Evolutionary conservation across 179 eudicot species (phyloP), one percentile per base, ranked within the genome.

Genomic region (Silene noctiflora): DNA sequence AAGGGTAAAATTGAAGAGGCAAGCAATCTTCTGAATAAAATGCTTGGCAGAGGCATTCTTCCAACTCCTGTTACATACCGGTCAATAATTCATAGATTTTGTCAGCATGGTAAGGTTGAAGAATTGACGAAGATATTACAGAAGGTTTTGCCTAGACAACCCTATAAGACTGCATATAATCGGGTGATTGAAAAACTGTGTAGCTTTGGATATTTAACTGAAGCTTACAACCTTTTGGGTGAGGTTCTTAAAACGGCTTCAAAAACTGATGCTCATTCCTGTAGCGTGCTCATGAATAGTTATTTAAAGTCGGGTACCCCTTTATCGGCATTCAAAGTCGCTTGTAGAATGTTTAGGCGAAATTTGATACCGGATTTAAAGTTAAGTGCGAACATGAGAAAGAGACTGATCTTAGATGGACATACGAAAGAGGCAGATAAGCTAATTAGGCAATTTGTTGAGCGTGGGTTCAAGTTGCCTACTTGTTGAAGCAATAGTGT

Each of bases 131-230:
- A 74, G 75, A 63, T 94, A 75, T 58, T 94, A 60, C 88, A 89
- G 72, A 90, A 87, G 81, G 72, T 94, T 87, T 88, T 86, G 33
- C 71, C 81, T 33, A 86, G 86, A 76, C 87, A 88, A 81, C 82
- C 84, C 21, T 87, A 80, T 74, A 84, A 78, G 76, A 80, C 82
- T 61, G 94, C 84, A 6, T 89, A 90, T 79, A 94, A 89, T 81
- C 97, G 81, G 77, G 83, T 90, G n/a, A 87, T 91, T 79, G 94
- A 94, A 85, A 94, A 89, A 84, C 92, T 93, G 73, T 89, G 97
- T 81, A 72, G 67, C 65, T 86, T 88, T 39, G 96, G 96, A 63
- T 74, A 85, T 44, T 44, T 80, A 69, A 84, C 77, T 24, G 92
- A 86, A 75, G 92, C 92, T 81, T 90, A 87, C 80, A 82, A 78